Evolutionary conservation across 169 alveolate genomes (phyloP), one percentile per base, ranked within the genome.

Genomic region (Cryptosporidium baileyi): DNA sequence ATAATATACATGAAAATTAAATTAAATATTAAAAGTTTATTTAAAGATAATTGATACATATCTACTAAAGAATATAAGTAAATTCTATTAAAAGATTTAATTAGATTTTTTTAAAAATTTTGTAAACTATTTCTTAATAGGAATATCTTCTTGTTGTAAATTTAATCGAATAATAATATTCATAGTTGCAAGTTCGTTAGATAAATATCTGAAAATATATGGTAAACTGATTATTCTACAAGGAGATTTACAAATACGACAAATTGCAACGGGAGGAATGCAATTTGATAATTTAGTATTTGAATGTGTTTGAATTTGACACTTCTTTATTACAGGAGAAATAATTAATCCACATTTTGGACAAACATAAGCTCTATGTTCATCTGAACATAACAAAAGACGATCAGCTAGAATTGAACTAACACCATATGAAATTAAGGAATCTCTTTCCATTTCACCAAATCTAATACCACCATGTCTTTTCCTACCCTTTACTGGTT

Each of bases 401-500:
- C 99, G 95, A 80, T 98, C 99, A 90, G 95, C 97, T 17, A 98
- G 94, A 81, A 96, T 89, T 89, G 94, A 97, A 32, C 99, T 92
- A 41, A 98, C 97, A 24, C 99, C 99, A 85, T 98, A 99, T 15
- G 99, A 98, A 41, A 98, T 94, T 32, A 98, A 89, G 5, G 99
- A 97, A 90, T 98, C 99, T 67, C 99, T 95, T 90, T 98, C 99
- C 99, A 98, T 98, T 92, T 98, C 99, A 32, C 99, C 99, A 63
- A 97, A 89, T 85, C 99, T 95, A 36, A 97, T 97, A 47, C 99
- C 99, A 34, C 99, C 99, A 65, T 96, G 98, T 88, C 95, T 95
- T 91, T 97, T 97, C 80, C 99, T 94, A 2, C 99, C 99, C 91
- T 98, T 97, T 26, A 97, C 97, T 28, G 99, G 99, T 91, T 98